Evolutionary conservation across 31 red algal genomes (phyloP).

Genomic region (Bonnemaisonia californica): DNA sequence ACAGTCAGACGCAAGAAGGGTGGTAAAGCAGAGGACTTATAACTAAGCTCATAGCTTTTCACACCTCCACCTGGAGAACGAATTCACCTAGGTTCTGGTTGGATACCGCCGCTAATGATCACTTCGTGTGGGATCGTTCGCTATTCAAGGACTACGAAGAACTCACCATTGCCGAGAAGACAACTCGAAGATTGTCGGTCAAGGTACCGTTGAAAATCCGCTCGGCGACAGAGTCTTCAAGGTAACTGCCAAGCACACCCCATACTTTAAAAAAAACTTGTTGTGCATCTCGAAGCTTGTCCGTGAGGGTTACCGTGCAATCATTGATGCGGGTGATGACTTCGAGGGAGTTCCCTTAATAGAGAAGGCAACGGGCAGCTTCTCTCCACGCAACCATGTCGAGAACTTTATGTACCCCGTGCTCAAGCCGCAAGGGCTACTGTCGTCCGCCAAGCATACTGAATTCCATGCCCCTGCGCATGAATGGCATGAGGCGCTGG

Average conservation of each 20-base stretch:
- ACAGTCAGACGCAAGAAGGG: neutral
- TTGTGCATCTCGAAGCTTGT: neutral
- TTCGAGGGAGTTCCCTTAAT: neutral
- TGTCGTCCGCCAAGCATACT: neutral
- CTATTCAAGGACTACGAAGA: slow-evolving; percentile 3
- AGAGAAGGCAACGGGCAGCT: neutral
- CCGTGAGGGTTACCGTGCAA: neutral
- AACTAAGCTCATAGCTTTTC: neutral
- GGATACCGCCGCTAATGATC: neutral
- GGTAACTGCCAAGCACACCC: neutral
- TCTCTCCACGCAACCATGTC: neutral
- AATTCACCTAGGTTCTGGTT: slow-evolving; percentile 5
- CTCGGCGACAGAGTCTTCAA: neutral
- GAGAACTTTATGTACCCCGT: slow-evolving; percentile 15
- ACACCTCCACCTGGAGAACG: neutral
- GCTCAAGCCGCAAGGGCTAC: slow-evolving; percentile 1
- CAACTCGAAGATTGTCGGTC: neutral
- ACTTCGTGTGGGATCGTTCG: slow-evolving; percentile 5
- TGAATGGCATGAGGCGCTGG: slow-evolving; percentile 6
- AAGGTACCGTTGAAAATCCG: neutral
- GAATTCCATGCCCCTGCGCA: neutral
- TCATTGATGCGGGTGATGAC: neutral
- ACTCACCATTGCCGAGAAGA: neutral
- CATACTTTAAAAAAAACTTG: neutral
- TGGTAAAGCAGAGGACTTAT: neutral